Conservation (phyloP, 768 basidiomycete species). For the Lentinula detonsa region DNA sequence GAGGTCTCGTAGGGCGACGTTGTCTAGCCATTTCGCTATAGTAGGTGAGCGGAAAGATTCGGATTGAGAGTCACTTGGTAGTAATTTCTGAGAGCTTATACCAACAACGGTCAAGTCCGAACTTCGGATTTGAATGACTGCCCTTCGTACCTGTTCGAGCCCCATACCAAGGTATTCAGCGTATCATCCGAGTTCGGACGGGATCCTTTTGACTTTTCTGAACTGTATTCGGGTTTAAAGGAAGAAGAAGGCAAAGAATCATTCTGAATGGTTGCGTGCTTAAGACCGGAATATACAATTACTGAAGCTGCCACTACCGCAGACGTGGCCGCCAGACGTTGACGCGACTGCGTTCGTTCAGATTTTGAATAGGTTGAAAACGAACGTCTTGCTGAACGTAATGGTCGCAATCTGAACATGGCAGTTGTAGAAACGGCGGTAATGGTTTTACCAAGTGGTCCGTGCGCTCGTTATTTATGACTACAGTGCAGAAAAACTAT, state of each 20-base stretch:
- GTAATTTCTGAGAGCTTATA: slow-evolving; percentile 40
- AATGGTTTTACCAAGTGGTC: neutral
- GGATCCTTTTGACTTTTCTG: neutral
- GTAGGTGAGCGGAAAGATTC: slow-evolving; percentile 45
- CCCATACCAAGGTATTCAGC: slow-evolving; percentile 60
- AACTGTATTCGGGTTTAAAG: slow-evolving; percentile 1
- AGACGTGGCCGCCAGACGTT: neutral
- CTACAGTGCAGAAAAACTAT: neutral
- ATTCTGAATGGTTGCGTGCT: slow-evolving; percentile 21
- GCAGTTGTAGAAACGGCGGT: neutral
- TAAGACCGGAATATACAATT: neutral
- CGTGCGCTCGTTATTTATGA: neutral
- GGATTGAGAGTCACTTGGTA: slow-evolving; percentile 28
- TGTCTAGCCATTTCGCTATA: slow-evolving; percentile 52
- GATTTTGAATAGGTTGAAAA: neutral
- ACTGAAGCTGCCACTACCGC: neutral
- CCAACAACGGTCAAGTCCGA: neutral
- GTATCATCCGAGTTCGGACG: slow-evolving; percentile 2
- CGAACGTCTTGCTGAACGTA: neutral
- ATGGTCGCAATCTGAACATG: neutral
- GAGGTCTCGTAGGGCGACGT: slow-evolving; percentile 68
- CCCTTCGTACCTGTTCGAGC: slow-evolving; percentile 58
- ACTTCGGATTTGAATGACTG: neutral
- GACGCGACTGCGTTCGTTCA: neutral
- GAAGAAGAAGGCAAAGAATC: slow-evolving; percentile 18